A percentile compares a stretch with the other conserved stretches of the same genome.
phyloP scores from a whole-genome alignment of 345 rosid genomes.

The Murraya koenigii region DNA sequence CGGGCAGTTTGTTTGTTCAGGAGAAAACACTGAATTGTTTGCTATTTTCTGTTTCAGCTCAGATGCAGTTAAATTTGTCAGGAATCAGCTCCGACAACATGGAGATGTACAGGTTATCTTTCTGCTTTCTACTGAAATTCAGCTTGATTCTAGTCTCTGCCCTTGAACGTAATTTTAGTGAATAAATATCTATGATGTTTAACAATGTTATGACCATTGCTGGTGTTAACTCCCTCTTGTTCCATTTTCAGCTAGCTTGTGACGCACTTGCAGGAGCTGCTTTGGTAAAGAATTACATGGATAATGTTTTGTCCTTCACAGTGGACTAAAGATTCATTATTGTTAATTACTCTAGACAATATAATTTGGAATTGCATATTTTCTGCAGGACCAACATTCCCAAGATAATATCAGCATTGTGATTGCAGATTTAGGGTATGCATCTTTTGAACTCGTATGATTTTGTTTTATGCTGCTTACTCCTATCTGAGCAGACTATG shows the following conservation, averaged over 20 bases:
- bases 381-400: constrained; percentile 66
- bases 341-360: neutral
- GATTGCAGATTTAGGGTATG: constrained; percentile 87
- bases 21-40: constrained; percentile 11
- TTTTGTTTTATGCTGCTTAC: neutral
- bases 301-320: neutral
- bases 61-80: constrained; percentile 69
- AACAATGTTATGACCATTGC: no score
- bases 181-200: neutral
- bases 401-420: constrained; percentile 78
- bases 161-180: neutral
- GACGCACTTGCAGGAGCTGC: constrained; percentile 82
- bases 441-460: neutral
- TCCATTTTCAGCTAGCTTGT: constrained; percentile 67
- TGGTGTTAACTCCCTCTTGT: constrained; percentile 13
- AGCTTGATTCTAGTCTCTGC: neutral
- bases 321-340: neutral
- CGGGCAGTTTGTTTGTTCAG: neutral
- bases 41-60: constrained; percentile 45
- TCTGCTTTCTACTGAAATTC: neutral
- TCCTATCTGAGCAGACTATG: neutral
- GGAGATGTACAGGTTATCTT: constrained; percentile 83
- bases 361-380: constrained; percentile 15
- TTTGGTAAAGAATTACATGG: constrained; percentile 46
- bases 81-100: constrained; percentile 77